Evolutionary conservation across 768 basidiomycete genomes (phyloP), one percentile per base, ranked within the genome.

Genomic region (Porphyrellus cyaneotinctus): DNA sequence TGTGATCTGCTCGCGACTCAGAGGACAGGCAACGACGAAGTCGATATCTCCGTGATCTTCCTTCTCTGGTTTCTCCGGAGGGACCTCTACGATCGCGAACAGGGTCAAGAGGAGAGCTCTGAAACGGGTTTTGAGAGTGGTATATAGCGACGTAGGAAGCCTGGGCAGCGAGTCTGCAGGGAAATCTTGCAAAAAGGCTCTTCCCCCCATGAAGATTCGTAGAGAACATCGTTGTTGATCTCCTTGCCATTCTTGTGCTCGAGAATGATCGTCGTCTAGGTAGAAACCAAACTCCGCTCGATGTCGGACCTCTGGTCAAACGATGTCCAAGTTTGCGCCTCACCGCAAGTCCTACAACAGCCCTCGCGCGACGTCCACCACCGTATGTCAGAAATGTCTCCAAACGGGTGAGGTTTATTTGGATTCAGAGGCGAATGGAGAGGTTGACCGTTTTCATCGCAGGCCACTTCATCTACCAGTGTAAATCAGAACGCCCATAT

Each of bases 391-490:
- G 67, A 92, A 88, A 70, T 93, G 91, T 59, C 77, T 93, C 18
- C 73, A 76, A 30, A 76, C 78, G 66, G 89, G 88, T 85, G 30
- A 50, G 37, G 30, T 33, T 2, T 15, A 14, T 28, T n/a, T 49
- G 30, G 10, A 63, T 47, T 59, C 61, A 35, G 20, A 39, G 18
- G 35, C 17, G 28, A 41, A 26, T 35, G 13, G 43, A 43, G 15
- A 26, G 32, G 13, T 22, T 30, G 24, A 26, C 42, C 24, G 6
- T 39, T 14, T 20, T 35, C 37, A 18, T 48, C 41, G 33, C 64
- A 84, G 94, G 93, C 0, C 95, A 97, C 70, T 95, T 86, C 67
- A 97, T 84, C 13, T 97, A 86, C 64, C 82, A 97, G 72, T 97
- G 95, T 79, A 91, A 91, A 70, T 77, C 78, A 17, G 61, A 79